phyloP scores from a whole-genome alignment of 257 asterid genomes.

The Scutellaria galericulata region DNA sequence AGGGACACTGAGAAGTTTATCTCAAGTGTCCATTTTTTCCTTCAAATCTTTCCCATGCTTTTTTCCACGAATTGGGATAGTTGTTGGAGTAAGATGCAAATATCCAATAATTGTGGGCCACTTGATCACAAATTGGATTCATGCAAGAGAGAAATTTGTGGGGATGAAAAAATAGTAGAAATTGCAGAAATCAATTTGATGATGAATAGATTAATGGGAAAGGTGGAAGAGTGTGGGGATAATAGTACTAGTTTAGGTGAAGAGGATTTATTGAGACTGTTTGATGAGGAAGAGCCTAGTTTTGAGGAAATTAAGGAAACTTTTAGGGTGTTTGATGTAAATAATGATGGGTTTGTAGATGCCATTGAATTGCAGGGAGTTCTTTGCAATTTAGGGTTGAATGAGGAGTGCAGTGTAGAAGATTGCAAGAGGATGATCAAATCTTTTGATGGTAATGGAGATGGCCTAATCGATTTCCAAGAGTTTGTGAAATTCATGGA shows the following conservation, averaged over 20 bases:
- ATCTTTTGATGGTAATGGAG: slow-evolving; percentile 46
- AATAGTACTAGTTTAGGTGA: slow-evolving; percentile 7
- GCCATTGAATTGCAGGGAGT: slow-evolving; percentile 51
- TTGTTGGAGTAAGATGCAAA: slow-evolving; percentile 17
- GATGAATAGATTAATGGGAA: slow-evolving; percentile 39
- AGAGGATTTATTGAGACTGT: slow-evolving; percentile 32
- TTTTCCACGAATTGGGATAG: slow-evolving; percentile 30
- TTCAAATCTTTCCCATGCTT: background rate
- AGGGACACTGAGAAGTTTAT: slow-evolving; percentile 27
- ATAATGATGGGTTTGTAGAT: slow-evolving; percentile 53
- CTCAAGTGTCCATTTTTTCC: slow-evolving; percentile 26
- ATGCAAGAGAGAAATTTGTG: background rate
- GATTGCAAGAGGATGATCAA: slow-evolving; percentile 48
- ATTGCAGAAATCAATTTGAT: slow-evolving; percentile 34
- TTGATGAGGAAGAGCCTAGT: slow-evolving; percentile 48
- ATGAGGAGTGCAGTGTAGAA: slow-evolving; percentile 43
- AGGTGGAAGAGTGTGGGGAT: slow-evolving; percentile 32
- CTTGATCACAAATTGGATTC: background rate
- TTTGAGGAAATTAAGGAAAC: slow-evolving; percentile 46
- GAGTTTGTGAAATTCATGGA: slow-evolving; percentile 51
- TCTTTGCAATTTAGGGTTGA: slow-evolving; percentile 39
- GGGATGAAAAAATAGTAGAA: background rate
- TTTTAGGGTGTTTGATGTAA: slow-evolving; percentile 56
- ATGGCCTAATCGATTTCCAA: slow-evolving; percentile 42
- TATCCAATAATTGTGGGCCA: slow-evolving; percentile 9